Base-by-base conservation (phyloP, 1,284 basidiomycete species). In the Bondarzewia mesenterica region DNA sequence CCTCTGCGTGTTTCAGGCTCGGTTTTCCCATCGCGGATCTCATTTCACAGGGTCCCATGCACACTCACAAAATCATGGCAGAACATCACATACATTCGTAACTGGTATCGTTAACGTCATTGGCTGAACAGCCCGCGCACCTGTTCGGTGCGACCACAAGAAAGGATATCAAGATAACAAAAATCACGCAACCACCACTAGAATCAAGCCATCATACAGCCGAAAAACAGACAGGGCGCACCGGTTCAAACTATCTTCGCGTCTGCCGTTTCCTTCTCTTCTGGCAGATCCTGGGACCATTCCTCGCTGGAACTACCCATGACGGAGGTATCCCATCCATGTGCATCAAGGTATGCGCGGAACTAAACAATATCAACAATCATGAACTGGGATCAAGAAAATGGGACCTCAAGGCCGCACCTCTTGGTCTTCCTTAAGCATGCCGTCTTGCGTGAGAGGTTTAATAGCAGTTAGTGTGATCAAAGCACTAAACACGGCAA, bases 401-500 rank as follows among this genome's bases (percentile, higher is more conserved):
- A 10, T 20, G 16, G 26, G 18, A 16, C 14, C 6, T 3, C 40
- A 18, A 27, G 46, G 29, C 63, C 73, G 47, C 60, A 83, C 83
- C 55, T 65, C 67, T 36, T 61, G 66, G 64, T 94, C 90, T 66
- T 93, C 90, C 42, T 77, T 71, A 20, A 67, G 66, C 88, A 94
- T 93, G 37, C 85, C 83, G 56, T 95, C 89, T 26, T 80, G 75
- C 16, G 72, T 71, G 49, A 94, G 75, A 38, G 89, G 85, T 38
- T 73, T 74, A 60, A 97, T 80, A 65, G 90, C 83, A 65, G 89
- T 62, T 56, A 83, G 74, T 0, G 85, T 84, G 56, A 92, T 68
- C 6, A 82, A 18, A 1, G 92, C 90, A 49, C 88, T 89, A 48
- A 93, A 56, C 44, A 94, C 58, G 6, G 91, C 92, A 39, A 95